These are phyloP conservation scores for Sporothrix dimorphospora DNA, from an alignment of 2,329 filamentous ascomycete genomes.

Conservation along the genomic window DNA sequence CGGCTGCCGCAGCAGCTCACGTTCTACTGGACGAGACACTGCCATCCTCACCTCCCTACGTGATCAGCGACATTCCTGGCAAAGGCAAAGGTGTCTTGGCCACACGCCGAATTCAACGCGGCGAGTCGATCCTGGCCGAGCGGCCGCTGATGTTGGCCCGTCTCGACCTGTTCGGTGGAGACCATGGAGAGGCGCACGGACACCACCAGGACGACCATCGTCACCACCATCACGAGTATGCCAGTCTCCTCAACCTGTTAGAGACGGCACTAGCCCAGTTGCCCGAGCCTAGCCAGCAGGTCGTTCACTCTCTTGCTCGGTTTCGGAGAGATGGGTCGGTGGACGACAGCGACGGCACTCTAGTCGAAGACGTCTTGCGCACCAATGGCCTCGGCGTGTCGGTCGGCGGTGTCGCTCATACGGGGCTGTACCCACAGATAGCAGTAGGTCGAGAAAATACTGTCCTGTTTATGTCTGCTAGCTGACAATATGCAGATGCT, in stretches of 20 bases:
- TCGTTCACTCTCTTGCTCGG: constrained; percentile 32
- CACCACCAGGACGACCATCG: too few relatives aligned
- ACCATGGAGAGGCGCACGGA: background rate
- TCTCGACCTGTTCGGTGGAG: constrained; percentile 31
- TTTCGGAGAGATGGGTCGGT: background rate
- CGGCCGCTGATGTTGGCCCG: constrained; percentile 34
- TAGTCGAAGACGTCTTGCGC: constrained; percentile 35
- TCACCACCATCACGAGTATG: constrained; percentile 8
- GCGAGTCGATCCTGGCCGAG: constrained; percentile 33
- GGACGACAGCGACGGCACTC: background rate
- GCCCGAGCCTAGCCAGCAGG: constrained; percentile 24
- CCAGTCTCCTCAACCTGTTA: constrained; percentile 24
- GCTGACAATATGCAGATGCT: constrained; percentile 32
- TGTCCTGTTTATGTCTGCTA: too few relatives aligned
- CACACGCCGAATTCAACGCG: constrained; percentile 26
- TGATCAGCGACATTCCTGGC: constrained; percentile 28
- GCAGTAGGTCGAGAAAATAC: background rate
- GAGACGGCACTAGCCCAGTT: constrained; percentile 32
- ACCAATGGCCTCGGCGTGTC: constrained; percentile 38
- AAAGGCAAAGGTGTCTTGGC: constrained; percentile 36
- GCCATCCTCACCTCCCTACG: background rate
- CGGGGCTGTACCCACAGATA: constrained; percentile 33
- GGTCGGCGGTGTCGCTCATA: constrained; percentile 35
- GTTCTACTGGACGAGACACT: background rate
- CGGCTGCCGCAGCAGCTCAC: background rate